Evolutionary conservation across 257 asterid genomes (phyloP).

Genomic region (Linderniella brevidens): DNA sequence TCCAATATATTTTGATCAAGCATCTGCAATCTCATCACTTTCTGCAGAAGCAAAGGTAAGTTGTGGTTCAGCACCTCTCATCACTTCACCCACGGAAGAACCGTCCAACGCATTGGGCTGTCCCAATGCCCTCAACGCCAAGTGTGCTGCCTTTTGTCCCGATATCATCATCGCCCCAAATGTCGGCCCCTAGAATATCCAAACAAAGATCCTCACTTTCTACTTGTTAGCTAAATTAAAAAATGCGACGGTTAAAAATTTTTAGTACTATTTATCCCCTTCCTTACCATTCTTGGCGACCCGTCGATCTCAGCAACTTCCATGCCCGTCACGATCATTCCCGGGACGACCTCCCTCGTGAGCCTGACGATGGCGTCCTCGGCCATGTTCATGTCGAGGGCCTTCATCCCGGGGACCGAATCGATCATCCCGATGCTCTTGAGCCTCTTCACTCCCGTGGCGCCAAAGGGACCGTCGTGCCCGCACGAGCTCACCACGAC

Average conservation of each 20-base stretch:
- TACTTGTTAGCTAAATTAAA: neutral
- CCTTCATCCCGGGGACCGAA: slow-evolving; percentile 62
- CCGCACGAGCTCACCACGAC: slow-evolving; percentile 77
- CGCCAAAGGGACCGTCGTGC: slow-evolving; percentile 72
- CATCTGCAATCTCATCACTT: slow-evolving; percentile 31
- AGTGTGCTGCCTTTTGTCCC: slow-evolving; percentile 81
- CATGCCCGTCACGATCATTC: slow-evolving; percentile 83
- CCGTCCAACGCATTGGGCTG: slow-evolving; percentile 54
- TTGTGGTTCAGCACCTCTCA: slow-evolving; percentile 21
- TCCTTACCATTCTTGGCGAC: slow-evolving; percentile 59
- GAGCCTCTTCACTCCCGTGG: slow-evolving; percentile 66
- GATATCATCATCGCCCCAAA: slow-evolving; percentile 92
- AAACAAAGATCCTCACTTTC: neutral
- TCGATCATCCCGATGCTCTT: slow-evolving; percentile 65
- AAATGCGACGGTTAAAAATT: no score
- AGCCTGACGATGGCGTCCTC: slow-evolving; percentile 67
- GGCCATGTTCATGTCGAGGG: slow-evolving; percentile 66
- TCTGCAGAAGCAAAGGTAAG: slow-evolving; percentile 41
- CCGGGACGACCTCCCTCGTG: slow-evolving; percentile 62
- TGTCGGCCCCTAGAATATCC: slow-evolving; percentile 50
- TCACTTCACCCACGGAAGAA: no score
- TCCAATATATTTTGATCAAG: slow-evolving; percentile 15
- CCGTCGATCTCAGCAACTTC: slow-evolving; percentile 85
- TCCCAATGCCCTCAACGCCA: slow-evolving; percentile 70
- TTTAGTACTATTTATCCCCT: neutral